Base-by-base conservation (phyloP, 192 early-diverging fungal genomes). In the Gigaspora rosea region DNA sequence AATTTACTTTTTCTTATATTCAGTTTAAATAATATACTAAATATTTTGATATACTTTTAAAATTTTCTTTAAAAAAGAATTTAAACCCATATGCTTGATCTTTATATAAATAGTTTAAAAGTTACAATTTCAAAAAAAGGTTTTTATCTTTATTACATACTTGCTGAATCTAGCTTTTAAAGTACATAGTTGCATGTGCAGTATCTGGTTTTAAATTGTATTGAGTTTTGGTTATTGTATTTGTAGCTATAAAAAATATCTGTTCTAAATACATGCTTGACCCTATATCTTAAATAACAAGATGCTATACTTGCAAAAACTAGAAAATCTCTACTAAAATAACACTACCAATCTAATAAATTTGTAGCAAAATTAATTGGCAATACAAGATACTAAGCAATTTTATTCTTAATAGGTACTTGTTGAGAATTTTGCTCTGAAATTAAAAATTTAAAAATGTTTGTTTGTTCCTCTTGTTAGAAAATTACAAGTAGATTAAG, bases 291-390 rank as follows among this genome's bases (percentile, higher is more conserved):
- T 50, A 50, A 11, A 50, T 50, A 50, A 50, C 49, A 50, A 6
- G 11, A 9, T 50, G 49, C 49, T n/a, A n/a, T n/a, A 50, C 11
- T 50, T 50, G 49, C 11, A 50, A 50, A 50, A 50, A 61, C 6
- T 32, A 22, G 27, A 18, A 61, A 61, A 61, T 61, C 58, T 61
- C 18, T 61, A 7, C 18, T 61, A 61, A 61, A 61, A 61, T 61
- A 18, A 7, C 18, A 18, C 27, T 32, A 61, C 27, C 58, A 61
- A 61, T 61, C 18, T 18, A 61, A 61, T 61, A 18, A 61, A 61
- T 61, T 32, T 12, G 58, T 11, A 32, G 6, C 18, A 61, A 18
- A 61, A 32, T 61, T 32, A 61, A 61, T 18, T 12, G 58, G 18
- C 18, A 61, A 5, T 12, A 32, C 7, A 12, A 61, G 6, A 61